Conservation (phyloP, 2,329 filamentous ascomycete species). For the Diaporthe sp. region DNA sequence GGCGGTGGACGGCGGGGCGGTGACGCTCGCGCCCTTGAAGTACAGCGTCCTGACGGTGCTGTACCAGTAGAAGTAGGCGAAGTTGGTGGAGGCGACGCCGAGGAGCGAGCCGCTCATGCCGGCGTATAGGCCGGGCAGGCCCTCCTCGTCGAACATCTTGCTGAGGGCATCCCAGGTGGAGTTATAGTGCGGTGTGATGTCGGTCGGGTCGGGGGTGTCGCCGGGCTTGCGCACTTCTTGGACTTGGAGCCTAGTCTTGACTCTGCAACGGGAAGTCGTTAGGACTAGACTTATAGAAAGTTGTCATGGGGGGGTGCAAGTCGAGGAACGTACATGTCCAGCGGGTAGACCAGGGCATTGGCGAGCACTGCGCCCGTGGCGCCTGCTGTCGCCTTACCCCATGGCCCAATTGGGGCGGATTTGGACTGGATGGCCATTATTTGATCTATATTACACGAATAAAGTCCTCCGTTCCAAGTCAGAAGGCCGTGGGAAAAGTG, state of each 20-base stretch:
- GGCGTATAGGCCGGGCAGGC: conserved; percentile 85
- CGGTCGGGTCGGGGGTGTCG: conserved; percentile 58
- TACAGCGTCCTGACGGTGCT: conserved; percentile 88
- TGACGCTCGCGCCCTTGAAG: conserved; percentile 68
- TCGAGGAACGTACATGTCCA: conserved; percentile 82
- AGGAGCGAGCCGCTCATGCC: conserved; percentile 89
- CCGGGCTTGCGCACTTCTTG: conserved; percentile 79
- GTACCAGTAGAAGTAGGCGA: conserved; percentile 99
- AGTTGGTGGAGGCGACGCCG: conserved; percentile 97
- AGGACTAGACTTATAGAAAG: conserved; percentile 49
- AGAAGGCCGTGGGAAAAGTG: background rate
- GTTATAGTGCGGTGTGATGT: conserved; percentile 79
- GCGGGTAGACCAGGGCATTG: conserved; percentile 94
- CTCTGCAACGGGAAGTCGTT: conserved; percentile 63
- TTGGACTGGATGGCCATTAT: conserved; percentile 73
- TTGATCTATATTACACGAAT: conserved; percentile 58
- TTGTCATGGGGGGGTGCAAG: conserved; percentile 40
- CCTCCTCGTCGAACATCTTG: conserved; percentile 86
- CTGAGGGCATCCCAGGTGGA: conserved; percentile 90
- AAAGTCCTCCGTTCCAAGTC: background rate
- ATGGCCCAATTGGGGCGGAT: conserved; percentile 81
- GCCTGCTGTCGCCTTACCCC: conserved; percentile 93
- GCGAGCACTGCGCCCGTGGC: conserved; percentile 93
- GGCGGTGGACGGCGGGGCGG: conserved; percentile 77
- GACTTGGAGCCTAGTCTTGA: conserved; percentile 96